Base-by-base conservation (phyloP, 495 filamentous ascomycete species). In the Paragyromitra xinjiangensis region DNA sequence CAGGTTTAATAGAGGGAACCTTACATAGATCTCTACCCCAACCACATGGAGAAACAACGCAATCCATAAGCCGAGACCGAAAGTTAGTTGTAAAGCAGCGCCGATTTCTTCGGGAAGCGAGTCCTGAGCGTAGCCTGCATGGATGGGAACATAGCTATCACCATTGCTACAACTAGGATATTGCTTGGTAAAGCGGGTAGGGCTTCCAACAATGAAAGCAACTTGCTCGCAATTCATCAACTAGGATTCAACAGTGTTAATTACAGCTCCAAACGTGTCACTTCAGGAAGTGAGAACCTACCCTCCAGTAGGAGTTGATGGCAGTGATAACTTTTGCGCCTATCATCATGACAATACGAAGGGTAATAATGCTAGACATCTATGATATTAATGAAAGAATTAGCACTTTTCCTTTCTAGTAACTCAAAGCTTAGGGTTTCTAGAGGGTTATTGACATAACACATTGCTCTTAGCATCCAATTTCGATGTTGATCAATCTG, bases 401-500 rank as follows among this genome's bases (percentile, higher is more conserved):
- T 26, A 24, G 29, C 45, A 45, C 16, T 34, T 29, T 55, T n/a
- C 59, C 14, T 29, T 40, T 34, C 42, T 45, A 11, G 29, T 45
- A 22, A 11, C 14, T 9, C 6, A 22, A 7, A 5, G n/a, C 50
- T 45, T 2, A 40, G 39, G 53, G 8, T 12, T 44, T 48, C 0
- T 42, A 40, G 3, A 9, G 39, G 59, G 8, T 34, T 75, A 67
- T 83, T 67, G 73, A 83, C 81, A 71, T 85, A 87, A 75, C 85
- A 82, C 85, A 85, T 85, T 6, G 86, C 79, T 14, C 88, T 80
- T 29, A 89, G 78, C 87, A 88, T 89, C 87, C 87, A 90, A 9
- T 84, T 84, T 2, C 88, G 83, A 71, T 90, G 88, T 76, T 89
- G 84, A 26, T 88, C 87, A 67, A 90, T 87, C 72, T 88, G 87